Conservation (phyloP, 2,329 filamentous ascomycete genomes). For the Diaporthe caulivora region DNA sequence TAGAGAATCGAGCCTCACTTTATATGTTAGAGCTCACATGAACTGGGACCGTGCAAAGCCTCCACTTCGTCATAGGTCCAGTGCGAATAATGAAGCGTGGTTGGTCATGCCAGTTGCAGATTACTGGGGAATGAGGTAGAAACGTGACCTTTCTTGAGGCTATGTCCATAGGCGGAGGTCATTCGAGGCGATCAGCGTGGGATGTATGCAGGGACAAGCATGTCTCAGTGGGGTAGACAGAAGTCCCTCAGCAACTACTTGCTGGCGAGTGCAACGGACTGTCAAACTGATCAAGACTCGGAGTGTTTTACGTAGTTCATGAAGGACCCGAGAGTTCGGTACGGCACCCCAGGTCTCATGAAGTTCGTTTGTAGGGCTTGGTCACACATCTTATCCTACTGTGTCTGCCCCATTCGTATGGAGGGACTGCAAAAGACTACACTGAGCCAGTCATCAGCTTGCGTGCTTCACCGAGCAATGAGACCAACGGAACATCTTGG, state of each 20-base stretch:
- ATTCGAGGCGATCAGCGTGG: background rate
- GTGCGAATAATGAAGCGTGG: background rate
- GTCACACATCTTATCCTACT: background rate
- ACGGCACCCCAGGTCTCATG: background rate
- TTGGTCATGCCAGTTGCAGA: background rate
- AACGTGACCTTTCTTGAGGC: background rate
- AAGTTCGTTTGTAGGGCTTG: background rate
- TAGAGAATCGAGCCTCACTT: background rate
- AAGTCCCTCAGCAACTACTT: background rate
- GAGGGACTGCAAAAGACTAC: background rate
- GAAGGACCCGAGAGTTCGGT: background rate
- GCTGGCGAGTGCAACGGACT: background rate
- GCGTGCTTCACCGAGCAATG: background rate
- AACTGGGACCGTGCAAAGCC: background rate
- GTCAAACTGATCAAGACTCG: no score
- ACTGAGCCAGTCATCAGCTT: background rate
- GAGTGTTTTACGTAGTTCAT: background rate
- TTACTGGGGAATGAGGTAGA: background rate
- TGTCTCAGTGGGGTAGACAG: background rate
- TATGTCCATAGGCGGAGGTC: background rate
- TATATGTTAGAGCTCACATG: background rate
- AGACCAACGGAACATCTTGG: background rate
- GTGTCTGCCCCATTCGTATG: background rate
- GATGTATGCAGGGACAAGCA: conserved; percentile 3
- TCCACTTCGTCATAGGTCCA: background rate